Base-by-base conservation (phyloP, 2,329 filamentous ascomycete species). In the Microcyclospora tardicrescens region DNA sequence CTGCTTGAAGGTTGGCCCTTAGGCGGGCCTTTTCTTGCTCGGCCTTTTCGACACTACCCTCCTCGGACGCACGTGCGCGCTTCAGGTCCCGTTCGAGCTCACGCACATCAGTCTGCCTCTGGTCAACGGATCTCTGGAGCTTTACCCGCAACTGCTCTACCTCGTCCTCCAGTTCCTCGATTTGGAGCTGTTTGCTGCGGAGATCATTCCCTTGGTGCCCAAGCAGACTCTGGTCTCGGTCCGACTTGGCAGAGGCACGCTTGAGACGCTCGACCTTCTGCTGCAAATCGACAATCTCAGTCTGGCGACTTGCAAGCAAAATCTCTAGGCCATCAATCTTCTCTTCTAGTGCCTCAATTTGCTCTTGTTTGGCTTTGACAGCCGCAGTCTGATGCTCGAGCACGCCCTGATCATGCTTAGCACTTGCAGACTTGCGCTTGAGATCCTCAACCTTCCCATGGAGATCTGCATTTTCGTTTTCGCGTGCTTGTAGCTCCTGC, bases 21-120 rank as follows among this genome's bases (percentile, higher is more conserved):
- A 73, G 64, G 40, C 73, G 67, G 36, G 72, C 68, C 2, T 79
- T 63, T 40, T 44, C 44, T 13, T 47, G 47, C 34, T 54, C 43
- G 6, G 45, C 46, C n/a, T 51, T 47, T 11, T 54, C 45, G 10
- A 40, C 46, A 28, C 48, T 43, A 33, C 46, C 46, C 28, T 50
- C 44, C 35, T 46, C 48, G 35, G 37, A 46, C 1, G 38, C 39
- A 28, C 45, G 48, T 6, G 47, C 48, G 33, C 58, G 48, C 19
- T 67, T 61, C 2, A 65, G 60, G 41, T 66, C 59, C 14, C 59
- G 58, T 28, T 66, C 60, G 27, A 68, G 52, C 31, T 56, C 54
- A 27, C 62, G 59, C 42, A 67, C 62, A 34, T 61, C 59, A 6
- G 37, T 41, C 24, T 55, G 49, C 28, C 54, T 45, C 38, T 57